A percentile compares a stretch with the other conserved stretches of the same genome.
Conservation (phyloP, 306 rosid genomes). For the Castanea sativa region DNA sequence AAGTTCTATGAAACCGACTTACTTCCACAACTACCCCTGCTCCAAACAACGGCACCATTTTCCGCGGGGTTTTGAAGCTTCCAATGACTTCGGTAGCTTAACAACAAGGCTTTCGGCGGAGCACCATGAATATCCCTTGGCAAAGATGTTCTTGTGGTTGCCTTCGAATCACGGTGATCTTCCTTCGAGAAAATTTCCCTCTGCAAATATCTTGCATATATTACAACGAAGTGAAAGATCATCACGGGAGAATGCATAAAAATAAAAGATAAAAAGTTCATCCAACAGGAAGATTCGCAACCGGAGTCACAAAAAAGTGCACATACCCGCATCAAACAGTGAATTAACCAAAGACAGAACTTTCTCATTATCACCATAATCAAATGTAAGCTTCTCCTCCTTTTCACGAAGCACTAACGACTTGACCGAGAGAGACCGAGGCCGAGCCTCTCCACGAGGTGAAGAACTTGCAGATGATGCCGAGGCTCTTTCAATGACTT, state of each 20-base stretch:
- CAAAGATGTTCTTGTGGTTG: constrained; percentile 47
- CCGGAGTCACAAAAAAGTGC: constrained; percentile 33
- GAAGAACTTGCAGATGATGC: constrained; percentile 65
- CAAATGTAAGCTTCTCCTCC: constrained; percentile 64
- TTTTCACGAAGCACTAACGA: constrained; percentile 84
- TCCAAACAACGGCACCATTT: constrained; percentile 91
- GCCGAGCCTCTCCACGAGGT: constrained; percentile 71
- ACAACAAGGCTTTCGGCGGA: constrained; percentile 88
- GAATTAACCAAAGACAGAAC: constrained; percentile 57
- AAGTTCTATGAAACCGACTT: constrained; percentile 41
- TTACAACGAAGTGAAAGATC: constrained; percentile 77
- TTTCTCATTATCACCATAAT: constrained; percentile 58
- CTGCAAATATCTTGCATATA: constrained; percentile 95
- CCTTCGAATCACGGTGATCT: constrained; percentile 52
- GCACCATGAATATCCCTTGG: constrained; percentile 92
- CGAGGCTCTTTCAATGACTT: constrained; percentile 80
- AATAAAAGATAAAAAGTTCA: constrained; percentile 10
- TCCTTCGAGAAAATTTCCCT: constrained; percentile 76
- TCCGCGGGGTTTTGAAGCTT: constrained; percentile 62
- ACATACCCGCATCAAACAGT: constrained; percentile 83
- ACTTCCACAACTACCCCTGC: constrained; percentile 78
- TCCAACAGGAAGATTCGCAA: constrained; percentile 17
- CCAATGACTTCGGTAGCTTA: constrained; percentile 86
- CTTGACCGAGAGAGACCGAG: constrained; percentile 75
- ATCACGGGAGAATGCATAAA: constrained; percentile 35